Evolutionary conservation across 2,329 filamentous ascomycete species (phyloP), one percentile per base, ranked within the genome.

Genomic region (Helminthosporium solani): DNA sequence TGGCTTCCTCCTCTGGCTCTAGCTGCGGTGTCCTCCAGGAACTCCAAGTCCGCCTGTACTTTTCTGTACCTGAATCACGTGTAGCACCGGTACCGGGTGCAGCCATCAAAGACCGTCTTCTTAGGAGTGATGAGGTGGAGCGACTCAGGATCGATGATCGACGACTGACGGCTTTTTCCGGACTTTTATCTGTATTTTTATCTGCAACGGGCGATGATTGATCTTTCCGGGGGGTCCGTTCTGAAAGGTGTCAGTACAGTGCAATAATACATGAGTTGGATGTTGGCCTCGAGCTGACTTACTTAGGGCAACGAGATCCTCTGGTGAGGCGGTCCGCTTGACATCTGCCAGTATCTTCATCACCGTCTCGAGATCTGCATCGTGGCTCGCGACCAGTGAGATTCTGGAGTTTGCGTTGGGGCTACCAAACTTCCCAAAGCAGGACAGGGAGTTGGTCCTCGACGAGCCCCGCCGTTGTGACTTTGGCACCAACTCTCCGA

Each of bases 281-380:
- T n/a, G n/a, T n/a, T n/a, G n/a, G n/a, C n/a, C 12, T 33, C 18
- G 16, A 31, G 25, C 6, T 15, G 21, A 61, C 65, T 55, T 62
- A 70, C 67, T 65, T 27, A 73, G 54, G 31, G 75, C 73, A 19
- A 73, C 74, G 25, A 78, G 61, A 45, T 78, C 73, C 42, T 77
- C 74, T 1, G 74, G 74, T 5, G 73, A 71, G 1, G 73, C 75
- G 34, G 65, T 75, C 58, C 73, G 76, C 58, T 73, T 74, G 46
- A 78, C 63, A 55, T 77, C 70, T 45, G 77, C 71, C 48, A 78
- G 52, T 28, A 78, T 61, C 21, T 62, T 63, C 31, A 77, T 73
- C 5, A 75, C 74, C 9, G 72, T 67, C 31, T 72, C 71, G 28
- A 77, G 49, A 47, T 78, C 75, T 31, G 75, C 65, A 8, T 46